Base-by-base conservation (phyloP, 202 grass and related monocot genomes). In the Elaeis oleifera region DNA sequence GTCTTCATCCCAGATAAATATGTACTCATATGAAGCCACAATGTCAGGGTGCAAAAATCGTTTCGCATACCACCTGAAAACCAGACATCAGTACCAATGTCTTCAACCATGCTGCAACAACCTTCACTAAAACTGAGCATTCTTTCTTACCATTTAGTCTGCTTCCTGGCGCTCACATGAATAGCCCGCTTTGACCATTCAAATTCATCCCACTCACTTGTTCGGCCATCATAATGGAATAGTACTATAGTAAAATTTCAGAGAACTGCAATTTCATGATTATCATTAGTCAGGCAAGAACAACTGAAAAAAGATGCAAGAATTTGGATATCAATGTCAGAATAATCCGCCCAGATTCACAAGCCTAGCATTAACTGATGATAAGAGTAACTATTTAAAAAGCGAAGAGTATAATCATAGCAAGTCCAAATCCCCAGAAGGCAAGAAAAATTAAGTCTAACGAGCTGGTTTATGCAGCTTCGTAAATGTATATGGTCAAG, bases 1-100 rank as follows among this genome's bases (percentile, higher is more conserved):
- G 65, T 95, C 90, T 70, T 95, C 90, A 53, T 95, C 90, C 90
- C 90, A 96, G 49, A 96, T 85, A 70, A 96, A 96, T 76, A 96
- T 71, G 51, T 85, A 96, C 24, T 96, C 90, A 36, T 88, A 96
- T 39, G 81, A 60, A 71, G 84, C 84, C 79, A 90, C 76, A 27
- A 96, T 96, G 75, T 96, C 87, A 80, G 90, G 90, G 59, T 96
- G 90, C 72, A 96, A 71, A 78, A 96, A 96, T 73, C 86, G 83
- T 77, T 96, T 96, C 14, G 86, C 90, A 61, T 88, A 96, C 90
- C 87, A 96, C 87, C 87, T 96, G 64, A 23, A 75, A 75, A 51
- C 44, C 19, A 56, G 64, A 62, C 18, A 63, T 16, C 49, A 23
- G 18, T 1, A 18, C 11, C 22, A 28, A 23, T 4, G 13, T 5